These are phyloP conservation scores for Parastagonospora avenae DNA, from an alignment of 2,329 filamentous ascomycete species.

Conservation along the genomic window DNA sequence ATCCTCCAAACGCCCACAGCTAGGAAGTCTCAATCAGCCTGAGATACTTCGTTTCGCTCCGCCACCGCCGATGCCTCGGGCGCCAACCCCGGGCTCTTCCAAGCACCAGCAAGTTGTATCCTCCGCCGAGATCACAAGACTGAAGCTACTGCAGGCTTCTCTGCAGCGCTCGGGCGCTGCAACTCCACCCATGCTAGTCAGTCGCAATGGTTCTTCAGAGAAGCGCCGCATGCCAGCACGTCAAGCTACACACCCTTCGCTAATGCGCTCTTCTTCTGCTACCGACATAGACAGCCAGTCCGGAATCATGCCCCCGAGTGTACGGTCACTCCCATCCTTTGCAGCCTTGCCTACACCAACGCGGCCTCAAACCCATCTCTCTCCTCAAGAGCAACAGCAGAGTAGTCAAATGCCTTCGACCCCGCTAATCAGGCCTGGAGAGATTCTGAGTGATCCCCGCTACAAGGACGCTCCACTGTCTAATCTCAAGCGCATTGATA, in stretches of 20 bases:
- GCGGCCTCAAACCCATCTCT: too few species aligned
- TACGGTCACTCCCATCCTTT: not conserved
- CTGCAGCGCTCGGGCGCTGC: not conserved
- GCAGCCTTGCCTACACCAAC: not conserved
- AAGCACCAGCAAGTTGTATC: too few species aligned
- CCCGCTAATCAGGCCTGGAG: not conserved
- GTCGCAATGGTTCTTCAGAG: not conserved
- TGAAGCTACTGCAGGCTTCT: not conserved
- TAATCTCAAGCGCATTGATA: not conserved
- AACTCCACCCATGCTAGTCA: not conserved
- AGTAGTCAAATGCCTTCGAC: not conserved
- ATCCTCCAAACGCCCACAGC: not conserved
- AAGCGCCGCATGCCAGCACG: not conserved
- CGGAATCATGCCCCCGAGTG: not conserved
- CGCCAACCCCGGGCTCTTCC: not conserved
- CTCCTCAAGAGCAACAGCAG: too few species aligned
- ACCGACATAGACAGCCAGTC: constrained; percentile 6
- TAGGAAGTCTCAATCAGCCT: not conserved
- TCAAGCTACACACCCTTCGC: not conserved
- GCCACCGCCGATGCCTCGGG: not conserved
- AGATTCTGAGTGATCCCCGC: not conserved
- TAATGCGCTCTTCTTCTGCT: constrained; percentile 5
- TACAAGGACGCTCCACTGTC: not conserved
- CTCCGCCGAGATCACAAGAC: not conserved
- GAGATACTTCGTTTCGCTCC: not conserved